phyloP scores from a whole-genome alignment of 306 rosid genomes.

The Urtica urens region DNA sequence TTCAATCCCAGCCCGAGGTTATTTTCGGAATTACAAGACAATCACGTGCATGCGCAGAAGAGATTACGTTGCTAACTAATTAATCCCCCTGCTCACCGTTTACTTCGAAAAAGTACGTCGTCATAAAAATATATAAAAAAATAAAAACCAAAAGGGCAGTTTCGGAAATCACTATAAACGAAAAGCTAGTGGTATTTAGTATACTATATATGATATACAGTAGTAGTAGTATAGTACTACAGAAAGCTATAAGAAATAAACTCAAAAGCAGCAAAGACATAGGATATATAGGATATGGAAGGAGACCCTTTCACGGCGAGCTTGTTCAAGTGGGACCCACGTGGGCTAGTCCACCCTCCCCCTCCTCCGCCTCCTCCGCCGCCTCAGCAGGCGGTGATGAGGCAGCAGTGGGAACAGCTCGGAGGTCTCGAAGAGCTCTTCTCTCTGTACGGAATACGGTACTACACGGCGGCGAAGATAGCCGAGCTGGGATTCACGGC shows the following conservation, averaged over 20 bases:
- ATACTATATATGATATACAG: not conserved
- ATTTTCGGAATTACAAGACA: slow-evolving; percentile 4
- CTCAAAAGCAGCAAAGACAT: not conserved
- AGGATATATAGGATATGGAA: slow-evolving; percentile 33
- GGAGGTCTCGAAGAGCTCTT: slow-evolving; percentile 73
- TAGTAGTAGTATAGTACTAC: not conserved
- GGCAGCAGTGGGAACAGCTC: slow-evolving; percentile 25
- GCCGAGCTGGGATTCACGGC: slow-evolving; percentile 92
- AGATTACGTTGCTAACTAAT: not conserved
- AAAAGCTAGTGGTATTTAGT: not conserved
- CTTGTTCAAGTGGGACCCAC: slow-evolving; percentile 87
- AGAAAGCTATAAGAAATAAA: not conserved
- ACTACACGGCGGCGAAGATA: slow-evolving; percentile 74
- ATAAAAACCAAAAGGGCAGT: slow-evolving; percentile 26
- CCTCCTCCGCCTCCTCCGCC: slow-evolving; percentile 21
- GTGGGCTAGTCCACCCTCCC: slow-evolving; percentile 36
- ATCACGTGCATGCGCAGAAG: not conserved
- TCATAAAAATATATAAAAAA: not conserved
- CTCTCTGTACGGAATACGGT: slow-evolving; percentile 76
- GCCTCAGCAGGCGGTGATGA: not conserved
- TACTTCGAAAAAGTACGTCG: not conserved
- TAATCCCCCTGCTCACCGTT: not conserved
- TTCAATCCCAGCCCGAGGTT: too few species aligned
- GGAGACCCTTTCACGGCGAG: slow-evolving; percentile 65
- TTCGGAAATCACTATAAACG: slow-evolving; percentile 13